Evolutionary conservation across 2,329 filamentous ascomycete species (phyloP).

Genomic region (Helotiales sp.): DNA sequence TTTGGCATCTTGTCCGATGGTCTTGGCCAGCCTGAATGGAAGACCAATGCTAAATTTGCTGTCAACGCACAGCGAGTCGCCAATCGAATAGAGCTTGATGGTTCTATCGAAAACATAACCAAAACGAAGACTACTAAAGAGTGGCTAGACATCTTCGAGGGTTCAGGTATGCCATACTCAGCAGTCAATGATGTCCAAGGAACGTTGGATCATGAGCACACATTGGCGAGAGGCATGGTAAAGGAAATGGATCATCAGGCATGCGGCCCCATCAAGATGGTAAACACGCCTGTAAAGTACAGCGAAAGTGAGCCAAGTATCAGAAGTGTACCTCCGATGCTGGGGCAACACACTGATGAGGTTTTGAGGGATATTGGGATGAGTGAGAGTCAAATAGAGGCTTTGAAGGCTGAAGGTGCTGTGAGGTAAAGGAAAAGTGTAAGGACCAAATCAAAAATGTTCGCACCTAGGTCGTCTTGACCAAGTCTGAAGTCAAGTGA

Average conservation of each 20-base stretch:
- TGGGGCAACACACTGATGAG: constrained; percentile 88
- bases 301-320: constrained; percentile 80
- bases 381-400: constrained; percentile 60
- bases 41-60: constrained; percentile 60
- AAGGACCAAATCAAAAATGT: not conserved
- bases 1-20: constrained; percentile 68
- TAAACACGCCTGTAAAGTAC: constrained; percentile 95
- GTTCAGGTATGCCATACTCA: constrained; percentile 91
- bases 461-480: not conserved
- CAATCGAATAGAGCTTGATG: constrained; percentile 78
- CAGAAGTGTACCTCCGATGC: constrained; percentile 76
- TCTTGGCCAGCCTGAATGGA: constrained; percentile 63
- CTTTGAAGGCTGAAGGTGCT: constrained; percentile 69
- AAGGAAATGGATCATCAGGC: constrained; percentile 80
- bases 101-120: constrained; percentile 77
- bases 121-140: constrained; percentile 79
- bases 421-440: constrained; percentile 52
- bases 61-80: constrained; percentile 68
- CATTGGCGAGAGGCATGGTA: constrained; percentile 86
- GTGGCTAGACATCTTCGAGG: constrained; percentile 86
- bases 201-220: constrained; percentile 84
- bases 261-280: constrained; percentile 85
- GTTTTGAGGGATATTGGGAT: constrained; percentile 69
- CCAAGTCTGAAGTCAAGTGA: not conserved
- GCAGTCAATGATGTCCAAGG: constrained; percentile 92